These are phyloP conservation scores for Sanghuangporus weigelae DNA, from an alignment of 1,284 basidiomycete species.

Conservation along the genomic window DNA sequence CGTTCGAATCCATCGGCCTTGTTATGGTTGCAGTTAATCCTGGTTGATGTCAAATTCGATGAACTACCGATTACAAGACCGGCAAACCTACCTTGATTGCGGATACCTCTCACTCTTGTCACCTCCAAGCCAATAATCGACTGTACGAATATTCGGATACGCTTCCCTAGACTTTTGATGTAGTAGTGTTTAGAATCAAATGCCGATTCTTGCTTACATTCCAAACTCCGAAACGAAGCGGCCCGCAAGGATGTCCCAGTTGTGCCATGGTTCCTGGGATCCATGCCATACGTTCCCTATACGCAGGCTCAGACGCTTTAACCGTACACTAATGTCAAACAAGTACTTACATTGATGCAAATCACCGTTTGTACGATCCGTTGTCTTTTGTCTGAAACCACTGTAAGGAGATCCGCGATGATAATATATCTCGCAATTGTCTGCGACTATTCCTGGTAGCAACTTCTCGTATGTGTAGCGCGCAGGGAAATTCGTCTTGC, in stretches of 20 bases:
- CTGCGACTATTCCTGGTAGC: slow-evolving; percentile 66
- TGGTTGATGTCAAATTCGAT: slow-evolving; percentile 27
- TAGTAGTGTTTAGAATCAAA: too few relatives aligned
- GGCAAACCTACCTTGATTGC: slow-evolving; percentile 65
- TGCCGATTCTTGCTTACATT: slow-evolving; percentile 46
- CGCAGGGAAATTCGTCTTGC: slow-evolving; percentile 80
- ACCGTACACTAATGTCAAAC: neutral
- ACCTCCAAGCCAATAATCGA: slow-evolving; percentile 78
- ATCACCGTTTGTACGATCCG: slow-evolving; percentile 76
- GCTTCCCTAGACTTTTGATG: slow-evolving; percentile 53
- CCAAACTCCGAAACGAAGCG: slow-evolving; percentile 89
- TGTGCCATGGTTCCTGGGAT: slow-evolving; percentile 81
- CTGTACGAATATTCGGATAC: slow-evolving; percentile 79
- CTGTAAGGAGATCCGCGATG: slow-evolving; percentile 86
- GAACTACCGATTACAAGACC: slow-evolving; percentile 24
- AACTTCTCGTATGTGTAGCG: slow-evolving; percentile 83
- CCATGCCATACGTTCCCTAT: slow-evolving; percentile 91
- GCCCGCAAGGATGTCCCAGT: slow-evolving; percentile 82
- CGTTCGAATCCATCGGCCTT: slow-evolving; percentile 87
- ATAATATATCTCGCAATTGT: slow-evolving; percentile 66
- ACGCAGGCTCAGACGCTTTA: slow-evolving; percentile 8
- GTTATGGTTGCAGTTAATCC: slow-evolving; percentile 78
- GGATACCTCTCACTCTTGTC: slow-evolving; percentile 70
- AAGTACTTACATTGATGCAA: slow-evolving; percentile 70
- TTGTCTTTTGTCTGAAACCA: slow-evolving; percentile 67